Base-by-base conservation (phyloP, 306 rosid genomes). In the Sicyos baderoa region DNA sequence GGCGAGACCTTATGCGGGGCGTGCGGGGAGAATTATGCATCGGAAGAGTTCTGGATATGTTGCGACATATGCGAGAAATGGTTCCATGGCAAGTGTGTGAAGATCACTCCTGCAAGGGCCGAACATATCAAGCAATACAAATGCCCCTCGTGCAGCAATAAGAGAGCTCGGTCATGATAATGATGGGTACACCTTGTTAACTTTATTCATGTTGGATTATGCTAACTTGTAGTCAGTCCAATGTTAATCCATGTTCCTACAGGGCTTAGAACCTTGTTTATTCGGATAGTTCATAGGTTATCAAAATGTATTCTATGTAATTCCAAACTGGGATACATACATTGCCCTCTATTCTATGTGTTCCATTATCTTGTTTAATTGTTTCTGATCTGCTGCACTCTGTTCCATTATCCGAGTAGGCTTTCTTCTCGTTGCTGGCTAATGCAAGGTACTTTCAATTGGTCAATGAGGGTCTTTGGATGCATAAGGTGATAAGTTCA, bases 141-240 rank as follows among this genome's bases (percentile, higher is more conserved):
- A 83, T 86, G 91, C 81, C 91, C 91, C 47, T 76, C 80, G 18
- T 86, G 91, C 86, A 84, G 84, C 78, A 82, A 79, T 74, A 86
- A 86, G 81, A 80, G 89, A 79, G 74, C 82, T 19, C 82, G 89
- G 13, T 82, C 86, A 63, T 89, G 85, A 86, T 3, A 47, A 66
- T 66, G 54, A 29, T 29, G 50, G 75, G 49, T 70, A 32, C 32
- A 32, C 32, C 18, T 19, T 19, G 19, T 52, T 71, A 84, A 72
- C 70, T 76, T 52, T 57, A 59, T 64, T 84, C 57, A 51, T 55
- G 78, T 58, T 68, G 83, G 83, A 72, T 74, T 76, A 22, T 56
- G 72, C 82, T 85, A 81, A 80, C 83, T 76, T 67, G 76, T 78
- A 77, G 79, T 72, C 68, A 65, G 80, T 75, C 55, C 58, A 50